Conservation (phyloP, 495 filamentous ascomycete species). For the Saxispiralis lemnorum region DNA sequence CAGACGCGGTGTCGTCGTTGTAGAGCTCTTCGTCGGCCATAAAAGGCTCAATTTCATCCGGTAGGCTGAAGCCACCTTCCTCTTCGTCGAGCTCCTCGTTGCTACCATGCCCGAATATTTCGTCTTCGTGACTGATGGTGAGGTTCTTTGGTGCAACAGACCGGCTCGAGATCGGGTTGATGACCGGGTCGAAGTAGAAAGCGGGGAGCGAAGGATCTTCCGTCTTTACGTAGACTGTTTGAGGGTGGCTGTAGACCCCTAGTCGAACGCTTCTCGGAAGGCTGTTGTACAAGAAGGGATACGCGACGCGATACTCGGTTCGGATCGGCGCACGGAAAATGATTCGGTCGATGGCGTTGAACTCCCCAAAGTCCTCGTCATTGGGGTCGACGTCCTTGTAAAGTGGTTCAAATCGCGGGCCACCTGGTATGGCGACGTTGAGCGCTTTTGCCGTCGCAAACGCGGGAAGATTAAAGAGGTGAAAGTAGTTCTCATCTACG, state of each 20-base stretch:
- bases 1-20: slow-evolving; percentile 75
- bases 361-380: slow-evolving; percentile 98
- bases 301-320: slow-evolving; percentile 89
- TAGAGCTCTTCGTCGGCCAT: slow-evolving; percentile 78
- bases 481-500: slow-evolving; percentile 91
- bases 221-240: slow-evolving; percentile 74
- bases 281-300: slow-evolving; percentile 90
- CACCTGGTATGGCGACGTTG: slow-evolving; percentile 92
- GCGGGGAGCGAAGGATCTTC: slow-evolving; percentile 82
- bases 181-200: slow-evolving; percentile 93
- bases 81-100: slow-evolving; percentile 64
- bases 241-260: slow-evolving; percentile 85
- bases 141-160: slow-evolving; percentile 91
- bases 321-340: slow-evolving; percentile 93
- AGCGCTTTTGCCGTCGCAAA: slow-evolving; percentile 94
- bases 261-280: slow-evolving; percentile 86
- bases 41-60: slow-evolving; percentile 68
- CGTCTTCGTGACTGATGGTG: slow-evolving; percentile 82
- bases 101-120: slow-evolving; percentile 74
- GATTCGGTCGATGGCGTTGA: slow-evolving; percentile 98
- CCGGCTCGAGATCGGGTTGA: slow-evolving; percentile 93
- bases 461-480: slow-evolving; percentile 92
- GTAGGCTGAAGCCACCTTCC: slow-evolving; percentile 36
- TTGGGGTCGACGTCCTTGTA: slow-evolving; percentile 99
- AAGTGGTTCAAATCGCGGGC: slow-evolving; percentile 88